Base-by-base conservation (phyloP, 805 yeast species). In the Tetrapisispora arboricola region DNA sequence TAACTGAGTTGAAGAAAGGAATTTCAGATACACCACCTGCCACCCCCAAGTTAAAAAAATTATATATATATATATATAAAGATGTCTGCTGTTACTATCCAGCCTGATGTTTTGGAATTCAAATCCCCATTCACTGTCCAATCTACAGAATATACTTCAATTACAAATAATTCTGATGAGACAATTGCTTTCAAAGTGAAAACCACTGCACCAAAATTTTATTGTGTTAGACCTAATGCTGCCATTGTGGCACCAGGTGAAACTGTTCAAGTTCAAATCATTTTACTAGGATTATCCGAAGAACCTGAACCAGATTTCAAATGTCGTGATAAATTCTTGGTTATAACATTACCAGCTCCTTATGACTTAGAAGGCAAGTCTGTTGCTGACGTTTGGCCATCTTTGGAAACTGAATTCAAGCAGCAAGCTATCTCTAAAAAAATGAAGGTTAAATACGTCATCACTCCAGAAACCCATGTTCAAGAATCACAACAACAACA, bases 151-250 rank as follows among this genome's bases (percentile, higher is more conserved):
- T 60, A 54, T 42, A 64, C 65, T 46, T 71, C 63, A 31, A 63
- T 71, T 47, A 60, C 69, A 31, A 82, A 83, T 61, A 80, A 78
- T 52, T 67, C 80, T 31, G 62, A 75, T 13, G 69, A 70, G 41
- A 66, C 77, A 25, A 70, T 79, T 34, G 96, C 95, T 24, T 92
- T 86, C 72, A 92, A 92, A 68, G 96, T 92, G 58, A 92, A 90
- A 68, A 90, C 98, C 35, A 92, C 98, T 6, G 96, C 97, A 9
- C 98, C 98, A 46, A 88, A 85, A 63, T 70, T 85, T 63, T 81
- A 88, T 70, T 85, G 95, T 63, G 97, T 92, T 39, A 81, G 96
- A 66, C 98, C 98, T 47, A 92, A 88, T 63, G 90, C 96, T 44
- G 77, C 92, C 13, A 62, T 81, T 27, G 70, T 92, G 43, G 70